Percentiles rank a stretch among this genome's conserved stretches.
Conservation (phyloP, 1,284 basidiomycete genomes). For the Tranzscheliella williamsii region DNA sequence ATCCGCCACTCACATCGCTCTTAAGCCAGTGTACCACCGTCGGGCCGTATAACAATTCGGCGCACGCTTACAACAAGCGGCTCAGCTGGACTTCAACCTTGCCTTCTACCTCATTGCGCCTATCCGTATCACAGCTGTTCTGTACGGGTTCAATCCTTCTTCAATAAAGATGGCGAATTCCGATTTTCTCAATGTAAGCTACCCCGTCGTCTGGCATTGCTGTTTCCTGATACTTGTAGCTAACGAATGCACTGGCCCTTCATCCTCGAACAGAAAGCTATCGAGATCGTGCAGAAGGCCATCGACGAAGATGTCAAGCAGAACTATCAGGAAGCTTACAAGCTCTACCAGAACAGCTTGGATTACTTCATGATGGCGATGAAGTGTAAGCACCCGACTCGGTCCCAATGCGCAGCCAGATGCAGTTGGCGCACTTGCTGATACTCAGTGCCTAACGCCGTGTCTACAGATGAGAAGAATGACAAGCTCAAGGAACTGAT, state of each 20-base stretch:
- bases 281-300: conserved; percentile 90
- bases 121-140: neutral
- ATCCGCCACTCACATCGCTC: too few relatives aligned
- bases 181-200: conserved; percentile 48
- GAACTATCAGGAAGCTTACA: conserved; percentile 92
- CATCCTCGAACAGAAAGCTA: conserved; percentile 72
- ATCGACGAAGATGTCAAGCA: conserved; percentile 93
- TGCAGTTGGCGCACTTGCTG: neutral
- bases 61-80: too few relatives aligned
- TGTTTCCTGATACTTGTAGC: neutral
- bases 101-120: too few relatives aligned
- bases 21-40: too few relatives aligned
- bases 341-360: conserved; percentile 82
- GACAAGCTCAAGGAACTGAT: conserved; percentile 88
- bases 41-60: too few relatives aligned
- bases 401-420: neutral
- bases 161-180: conserved; percentile 50
- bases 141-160: neutral
- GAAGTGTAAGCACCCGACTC: conserved; percentile 67
- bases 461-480: conserved; percentile 83
- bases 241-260: neutral
- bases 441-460: neutral
- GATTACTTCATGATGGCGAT: conserved; percentile 96
- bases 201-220: neutral
- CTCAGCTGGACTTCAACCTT: too few relatives aligned